Conservation (phyloP, 1,139 yeast genomes). For the Yamadazyma triangularis region DNA sequence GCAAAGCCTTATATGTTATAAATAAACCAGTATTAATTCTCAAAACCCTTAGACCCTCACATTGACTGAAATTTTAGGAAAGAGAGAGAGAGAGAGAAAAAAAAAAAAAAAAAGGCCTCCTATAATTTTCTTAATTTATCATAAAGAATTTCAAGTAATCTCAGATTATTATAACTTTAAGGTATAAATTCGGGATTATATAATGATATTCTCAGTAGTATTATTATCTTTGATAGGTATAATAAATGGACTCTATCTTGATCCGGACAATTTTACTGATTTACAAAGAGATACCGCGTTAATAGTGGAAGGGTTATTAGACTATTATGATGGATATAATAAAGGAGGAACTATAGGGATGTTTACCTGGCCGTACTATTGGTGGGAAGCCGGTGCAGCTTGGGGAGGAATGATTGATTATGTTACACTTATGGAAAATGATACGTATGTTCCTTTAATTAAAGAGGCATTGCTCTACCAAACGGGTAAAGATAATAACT, state of each 20-base stretch:
- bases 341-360: conserved; percentile 75
- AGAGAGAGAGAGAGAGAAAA: too few species aligned
- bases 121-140: too few species aligned
- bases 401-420: conserved; percentile 76
- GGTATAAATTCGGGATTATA: too few species aligned
- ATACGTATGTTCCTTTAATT: conserved; percentile 51
- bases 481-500: conserved; percentile 62
- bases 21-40: too few species aligned
- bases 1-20: too few species aligned
- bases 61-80: too few species aligned
- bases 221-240: background rate
- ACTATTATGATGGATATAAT: conserved; percentile 62
- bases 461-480: conserved; percentile 61
- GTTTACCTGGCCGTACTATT: conserved; percentile 74
- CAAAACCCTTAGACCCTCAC: too few species aligned
- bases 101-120: too few species aligned
- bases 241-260: conserved; percentile 16
- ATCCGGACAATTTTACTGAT: conserved; percentile 34
- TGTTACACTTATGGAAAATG: conserved; percentile 57
- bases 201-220: background rate
- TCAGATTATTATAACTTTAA: too few species aligned
- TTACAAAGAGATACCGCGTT: conserved; percentile 49
- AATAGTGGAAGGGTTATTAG: conserved; percentile 60
- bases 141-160: too few species aligned
- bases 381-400: conserved; percentile 96